Base-by-base conservation (phyloP, 192 early-diverging fungal species). In the Cetraspora pellucida region DNA sequence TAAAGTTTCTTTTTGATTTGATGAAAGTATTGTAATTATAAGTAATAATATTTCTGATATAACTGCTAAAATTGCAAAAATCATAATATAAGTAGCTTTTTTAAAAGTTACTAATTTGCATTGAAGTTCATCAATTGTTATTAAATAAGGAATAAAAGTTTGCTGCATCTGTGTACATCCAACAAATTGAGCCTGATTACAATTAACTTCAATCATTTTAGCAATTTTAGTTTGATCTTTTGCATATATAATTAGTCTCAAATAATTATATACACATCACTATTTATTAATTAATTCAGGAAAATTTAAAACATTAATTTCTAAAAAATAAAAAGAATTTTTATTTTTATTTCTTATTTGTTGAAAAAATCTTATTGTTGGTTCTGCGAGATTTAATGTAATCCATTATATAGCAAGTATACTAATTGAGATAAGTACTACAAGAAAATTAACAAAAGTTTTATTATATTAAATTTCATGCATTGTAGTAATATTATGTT, bases 211-310 rank as follows among this genome's bases (percentile, higher is more conserved):
- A 25, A 21, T 59, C 25, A 59, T 28, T 59, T 59, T 25, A 28
- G 57, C 57, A 59, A 59, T 59, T 27, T 59, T 59, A 59, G 57
- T 59, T 59, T 58, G 21, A 23, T 58, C 55, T 58, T 58, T 59
- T 10, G 25, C 25, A 25, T 21, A 59, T 59, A 59, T 59, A 59
- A 25, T 59, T 59, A 9, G 57, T 37, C 31, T 5, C 5, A 5
- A 37, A 37, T 37, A 37, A 37, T 37, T 37, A 37, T 37, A 37
- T 3, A 5, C 31, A 5, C 31, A 37, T 37, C 31, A 37, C 31
- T 5, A 37, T 3, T 37, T 37, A 37, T 37, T 37, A 5, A 37
- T 37, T 37, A 37, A 37, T 37, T 37, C n/a, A 37, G 31, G 5
- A 37, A 37, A 37, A 37, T 37, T 37, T 37, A 5, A 37, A 37